These are phyloP conservation scores for Tetracladium marchalianum DNA, from an alignment of 495 filamentous ascomycete species.

Conservation along the genomic window DNA sequence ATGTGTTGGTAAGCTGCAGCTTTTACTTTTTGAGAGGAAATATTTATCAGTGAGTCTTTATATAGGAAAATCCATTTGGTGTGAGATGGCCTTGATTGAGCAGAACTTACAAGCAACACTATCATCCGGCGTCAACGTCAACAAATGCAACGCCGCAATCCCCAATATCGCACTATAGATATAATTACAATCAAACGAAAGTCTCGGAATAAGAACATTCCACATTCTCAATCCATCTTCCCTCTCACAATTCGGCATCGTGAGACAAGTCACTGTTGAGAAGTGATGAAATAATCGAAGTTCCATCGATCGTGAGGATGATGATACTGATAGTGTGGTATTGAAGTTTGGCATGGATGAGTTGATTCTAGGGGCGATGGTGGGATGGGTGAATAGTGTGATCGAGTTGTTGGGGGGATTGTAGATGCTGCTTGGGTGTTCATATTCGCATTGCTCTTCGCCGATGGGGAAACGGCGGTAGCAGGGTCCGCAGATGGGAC, in stretches of 20 bases:
- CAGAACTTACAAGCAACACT: not conserved
- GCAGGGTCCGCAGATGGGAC: slow-evolving; percentile 1
- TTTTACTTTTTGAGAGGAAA: not conserved
- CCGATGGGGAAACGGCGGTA: slow-evolving; percentile 2
- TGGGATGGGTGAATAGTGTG: not conserved
- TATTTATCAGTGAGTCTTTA: too few relatives aligned
- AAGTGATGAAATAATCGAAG: slow-evolving; percentile 2
- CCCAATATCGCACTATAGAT: slow-evolving; percentile 1
- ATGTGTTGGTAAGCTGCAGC: slow-evolving; percentile 2
- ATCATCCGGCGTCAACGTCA: not conserved
- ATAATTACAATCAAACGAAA: not conserved
- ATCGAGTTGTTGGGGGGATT: not conserved
- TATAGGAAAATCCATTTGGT: too few relatives aligned
- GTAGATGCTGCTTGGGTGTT: not conserved
- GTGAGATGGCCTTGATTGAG: too few relatives aligned
- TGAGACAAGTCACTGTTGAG: slow-evolving; percentile 4
- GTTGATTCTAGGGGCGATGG: not conserved
- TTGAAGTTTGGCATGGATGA: too few relatives aligned
- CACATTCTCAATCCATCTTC: slow-evolving; percentile 1
- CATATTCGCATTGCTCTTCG: slow-evolving; percentile 2
- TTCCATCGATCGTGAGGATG: not conserved
- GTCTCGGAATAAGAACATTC: not conserved
- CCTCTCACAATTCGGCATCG: slow-evolving; percentile 1
- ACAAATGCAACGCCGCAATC: slow-evolving; percentile 1
- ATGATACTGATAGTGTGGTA: not conserved